Percentiles rank a stretch among this genome's conserved stretches.
phyloP scores from a whole-genome alignment of 805 yeast genomes.

The Blastobotrys robertii region DNA sequence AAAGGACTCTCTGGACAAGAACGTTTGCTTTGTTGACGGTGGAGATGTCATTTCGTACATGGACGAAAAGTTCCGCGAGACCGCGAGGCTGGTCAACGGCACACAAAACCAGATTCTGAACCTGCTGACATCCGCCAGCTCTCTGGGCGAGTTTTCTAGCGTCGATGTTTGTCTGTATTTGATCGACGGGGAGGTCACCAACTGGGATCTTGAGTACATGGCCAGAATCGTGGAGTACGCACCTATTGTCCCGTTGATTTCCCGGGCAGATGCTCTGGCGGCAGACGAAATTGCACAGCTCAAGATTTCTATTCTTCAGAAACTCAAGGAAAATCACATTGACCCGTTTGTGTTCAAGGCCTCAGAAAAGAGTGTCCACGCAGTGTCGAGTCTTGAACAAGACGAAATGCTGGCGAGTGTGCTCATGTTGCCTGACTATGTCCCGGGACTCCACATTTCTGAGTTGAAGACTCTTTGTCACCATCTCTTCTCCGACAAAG shows the following conservation, averaged over 20 bases:
- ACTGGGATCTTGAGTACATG: slow-evolving; percentile 15
- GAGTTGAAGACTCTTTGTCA: slow-evolving; percentile 14
- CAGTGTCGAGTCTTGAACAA: slow-evolving; percentile 11
- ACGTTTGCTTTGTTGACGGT: slow-evolving; percentile 19
- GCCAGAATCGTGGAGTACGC: slow-evolving; percentile 10
- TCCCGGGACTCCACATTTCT: slow-evolving; percentile 12
- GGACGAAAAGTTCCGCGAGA: slow-evolving; percentile 15
- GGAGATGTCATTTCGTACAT: slow-evolving; percentile 14
- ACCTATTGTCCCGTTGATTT: slow-evolving; percentile 18
- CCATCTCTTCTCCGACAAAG: slow-evolving; percentile 19
- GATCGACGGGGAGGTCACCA: slow-evolving; percentile 10
- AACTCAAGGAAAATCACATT: slow-evolving; percentile 10
- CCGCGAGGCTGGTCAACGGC: slow-evolving; percentile 15
- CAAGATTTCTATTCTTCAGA: slow-evolving; percentile 12
- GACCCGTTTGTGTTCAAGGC: slow-evolving; percentile 17
- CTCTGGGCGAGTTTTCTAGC: slow-evolving; percentile 15
- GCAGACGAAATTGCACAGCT: slow-evolving; percentile 6
- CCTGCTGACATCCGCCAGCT: slow-evolving; percentile 15
- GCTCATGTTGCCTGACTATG: slow-evolving; percentile 18
- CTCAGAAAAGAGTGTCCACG: slow-evolving; percentile 3
- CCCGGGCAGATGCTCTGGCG: slow-evolving; percentile 13
- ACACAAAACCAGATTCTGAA: slow-evolving; percentile 13
- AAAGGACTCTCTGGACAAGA: slow-evolving; percentile 12
- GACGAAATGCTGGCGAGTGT: slow-evolving; percentile 19
- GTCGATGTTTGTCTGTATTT: slow-evolving; percentile 20